Evolutionary conservation across 2,329 filamentous ascomycete genomes (phyloP).

Genomic region (Aspergillus pseudoterreus): DNA sequence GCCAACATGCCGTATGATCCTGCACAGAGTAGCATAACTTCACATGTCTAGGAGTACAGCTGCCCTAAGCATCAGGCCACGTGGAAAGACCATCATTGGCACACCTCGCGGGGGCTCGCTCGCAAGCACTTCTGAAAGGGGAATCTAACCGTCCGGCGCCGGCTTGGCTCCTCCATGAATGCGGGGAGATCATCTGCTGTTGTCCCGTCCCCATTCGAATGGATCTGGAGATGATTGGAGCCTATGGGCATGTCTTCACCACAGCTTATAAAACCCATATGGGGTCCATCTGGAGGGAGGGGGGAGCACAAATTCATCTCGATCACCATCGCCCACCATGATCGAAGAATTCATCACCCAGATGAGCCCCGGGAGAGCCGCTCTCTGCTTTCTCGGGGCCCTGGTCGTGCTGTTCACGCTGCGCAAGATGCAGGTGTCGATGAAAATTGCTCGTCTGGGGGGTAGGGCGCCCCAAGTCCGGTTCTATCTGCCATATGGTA

Average conservation of each 20-base stretch:
- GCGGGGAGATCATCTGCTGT: neutral
- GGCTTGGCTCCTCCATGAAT: neutral
- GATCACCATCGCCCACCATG: conserved; percentile 28
- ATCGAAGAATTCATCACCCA: conserved; percentile 48
- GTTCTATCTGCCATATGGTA: conserved; percentile 36
- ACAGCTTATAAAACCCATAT: no score
- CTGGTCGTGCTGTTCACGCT: conserved; percentile 37
- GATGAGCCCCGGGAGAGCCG: conserved; percentile 41
- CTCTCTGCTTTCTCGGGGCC: conserved; percentile 36
- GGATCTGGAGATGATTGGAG: neutral
- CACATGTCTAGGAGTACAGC: no score
- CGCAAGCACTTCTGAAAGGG: conserved; percentile 15
- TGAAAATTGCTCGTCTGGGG: conserved; percentile 31
- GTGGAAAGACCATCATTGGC: no score
- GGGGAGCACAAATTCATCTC: no score
- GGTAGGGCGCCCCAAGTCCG: conserved; percentile 30
- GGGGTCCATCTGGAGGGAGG: no score
- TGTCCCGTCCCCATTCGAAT: neutral
- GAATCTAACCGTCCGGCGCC: conserved; percentile 3
- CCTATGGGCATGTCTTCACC: no score
- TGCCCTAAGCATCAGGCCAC: no score
- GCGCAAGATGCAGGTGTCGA: conserved; percentile 26
- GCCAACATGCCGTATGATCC: no score
- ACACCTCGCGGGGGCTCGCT: conserved; percentile 17
- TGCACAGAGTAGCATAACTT: no score